Evolutionary conservation across 2,329 filamentous ascomycete species (phyloP).

Genomic region (Colletotrichum brevisporum): DNA sequence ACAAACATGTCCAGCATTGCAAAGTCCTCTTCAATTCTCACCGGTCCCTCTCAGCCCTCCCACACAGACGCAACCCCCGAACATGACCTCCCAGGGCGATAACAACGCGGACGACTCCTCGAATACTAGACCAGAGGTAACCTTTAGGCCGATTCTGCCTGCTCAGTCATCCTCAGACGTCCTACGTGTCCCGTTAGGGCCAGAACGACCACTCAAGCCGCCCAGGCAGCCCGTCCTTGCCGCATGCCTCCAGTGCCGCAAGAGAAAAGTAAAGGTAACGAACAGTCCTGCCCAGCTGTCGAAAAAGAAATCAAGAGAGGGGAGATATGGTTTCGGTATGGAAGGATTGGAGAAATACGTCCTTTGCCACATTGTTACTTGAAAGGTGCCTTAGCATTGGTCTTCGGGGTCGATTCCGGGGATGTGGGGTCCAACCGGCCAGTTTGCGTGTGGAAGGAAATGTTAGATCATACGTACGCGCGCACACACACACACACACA

Average conservation of each 20-base stretch:
- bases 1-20: neutral
- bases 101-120: neutral
- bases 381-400: neutral
- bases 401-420: conserved; percentile 17
- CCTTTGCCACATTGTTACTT: neutral
- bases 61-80: neutral
- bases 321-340: too few relatives aligned
- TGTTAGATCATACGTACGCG: conserved; percentile 20
- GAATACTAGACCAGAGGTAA: too few relatives aligned
- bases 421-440: conserved; percentile 15
- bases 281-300: too few relatives aligned
- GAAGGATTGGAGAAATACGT: neutral
- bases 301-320: too few relatives aligned
- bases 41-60: neutral
- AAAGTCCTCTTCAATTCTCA: neutral
- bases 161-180: neutral
- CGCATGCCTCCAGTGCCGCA: conserved; percentile 31
- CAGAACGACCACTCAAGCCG: conserved; percentile 3
- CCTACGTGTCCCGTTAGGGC: neutral
- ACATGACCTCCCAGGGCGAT: neutral
- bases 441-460: neutral
- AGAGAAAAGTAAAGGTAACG: conserved; percentile 36
- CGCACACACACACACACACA: neutral
- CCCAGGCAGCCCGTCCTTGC: conserved; percentile 26
- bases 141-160: conserved; percentile 13